Conservation (phyloP, 805 yeast genomes). For the Wickerhamiella parazyma region DNA sequence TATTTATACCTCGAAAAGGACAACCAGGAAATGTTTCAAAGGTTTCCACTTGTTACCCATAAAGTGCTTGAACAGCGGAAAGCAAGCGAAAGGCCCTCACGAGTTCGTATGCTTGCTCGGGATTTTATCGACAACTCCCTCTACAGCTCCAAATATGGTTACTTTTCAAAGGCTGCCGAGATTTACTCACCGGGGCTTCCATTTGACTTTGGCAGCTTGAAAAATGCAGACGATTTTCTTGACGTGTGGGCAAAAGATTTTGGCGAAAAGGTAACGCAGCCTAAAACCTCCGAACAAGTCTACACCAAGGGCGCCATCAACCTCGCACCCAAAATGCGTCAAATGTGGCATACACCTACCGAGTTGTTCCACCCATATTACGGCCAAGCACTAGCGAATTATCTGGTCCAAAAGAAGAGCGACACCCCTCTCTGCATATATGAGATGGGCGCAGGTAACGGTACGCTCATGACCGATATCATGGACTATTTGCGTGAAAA, state of each 20-base stretch:
- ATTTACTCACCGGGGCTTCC: constrained; percentile 58
- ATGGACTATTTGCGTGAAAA: constrained; percentile 45
- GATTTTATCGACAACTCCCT: constrained; percentile 78
- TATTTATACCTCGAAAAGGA: constrained; percentile 25
- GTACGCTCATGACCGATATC: constrained; percentile 67
- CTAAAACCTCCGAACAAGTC: constrained; percentile 10
- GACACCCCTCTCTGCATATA: constrained; percentile 53
- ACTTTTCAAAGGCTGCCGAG: constrained; percentile 64
- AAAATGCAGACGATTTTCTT: constrained; percentile 57
- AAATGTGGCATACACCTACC: constrained; percentile 83
- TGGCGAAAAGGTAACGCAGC: constrained; percentile 19
- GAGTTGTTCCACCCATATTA: constrained; percentile 71
- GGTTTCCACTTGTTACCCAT: constrained; percentile 33
- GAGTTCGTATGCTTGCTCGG: constrained; percentile 55
- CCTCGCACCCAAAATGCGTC: constrained; percentile 23
- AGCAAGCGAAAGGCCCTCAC: constrained; percentile 37
- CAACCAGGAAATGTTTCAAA: constrained; percentile 29
- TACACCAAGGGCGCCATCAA: constrained; percentile 1
- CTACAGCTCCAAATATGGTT: constrained; percentile 72
- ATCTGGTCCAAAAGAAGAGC: constrained; percentile 49
- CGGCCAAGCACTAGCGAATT: constrained; percentile 76
- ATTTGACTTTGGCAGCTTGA: constrained; percentile 43
- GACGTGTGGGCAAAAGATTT: constrained; percentile 53
- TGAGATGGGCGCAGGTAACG: constrained; percentile 87
- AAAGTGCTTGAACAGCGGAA: constrained; percentile 26